These are phyloP conservation scores for Dichotomocladium elegans DNA, from an alignment of 371 early-diverging fungal genomes.

Conservation along the genomic window DNA sequence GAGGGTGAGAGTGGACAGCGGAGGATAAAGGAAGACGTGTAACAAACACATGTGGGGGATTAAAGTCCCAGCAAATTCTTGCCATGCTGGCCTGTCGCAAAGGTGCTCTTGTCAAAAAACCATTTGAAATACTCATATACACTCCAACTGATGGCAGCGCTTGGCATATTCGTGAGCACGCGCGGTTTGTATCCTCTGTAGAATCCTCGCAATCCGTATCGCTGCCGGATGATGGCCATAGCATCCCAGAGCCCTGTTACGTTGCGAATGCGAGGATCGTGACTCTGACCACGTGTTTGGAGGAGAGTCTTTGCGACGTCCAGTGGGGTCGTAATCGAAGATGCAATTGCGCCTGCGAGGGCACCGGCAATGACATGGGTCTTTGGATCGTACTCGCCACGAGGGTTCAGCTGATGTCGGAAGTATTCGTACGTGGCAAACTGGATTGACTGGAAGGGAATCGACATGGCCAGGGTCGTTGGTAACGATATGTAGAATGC, in stretches of 20 bases:
- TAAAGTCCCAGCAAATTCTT: not conserved
- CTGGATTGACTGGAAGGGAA: constrained; percentile 91
- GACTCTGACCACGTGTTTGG: constrained; percentile 81
- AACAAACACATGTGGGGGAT: not conserved
- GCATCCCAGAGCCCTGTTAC: constrained; percentile 73
- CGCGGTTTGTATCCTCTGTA: constrained; percentile 81
- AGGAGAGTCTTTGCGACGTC: constrained; percentile 93
- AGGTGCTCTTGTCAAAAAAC: constrained; percentile 18
- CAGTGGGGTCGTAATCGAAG: constrained; percentile 88
- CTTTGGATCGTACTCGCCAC: constrained; percentile 75
- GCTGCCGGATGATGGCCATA: constrained; percentile 65
- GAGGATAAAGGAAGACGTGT: not conserved
- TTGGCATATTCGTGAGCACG: constrained; percentile 85
- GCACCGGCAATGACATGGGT: constrained; percentile 87
- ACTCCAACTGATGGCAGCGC: constrained; percentile 93
- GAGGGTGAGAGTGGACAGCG: not conserved
- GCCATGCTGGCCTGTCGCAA: not conserved
- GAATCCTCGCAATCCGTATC: constrained; percentile 78
- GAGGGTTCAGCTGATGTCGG: constrained; percentile 72
- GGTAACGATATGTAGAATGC: constrained; percentile 94
- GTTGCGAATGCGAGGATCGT: constrained; percentile 65
- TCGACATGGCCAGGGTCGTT: constrained; percentile 86
- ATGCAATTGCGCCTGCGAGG: constrained; percentile 87
- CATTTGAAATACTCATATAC: constrained; percentile 88
- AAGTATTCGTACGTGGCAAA: constrained; percentile 89